Conservation (phyloP, 495 filamentous ascomycete species). For the Aspergillus sparsus region DNA sequence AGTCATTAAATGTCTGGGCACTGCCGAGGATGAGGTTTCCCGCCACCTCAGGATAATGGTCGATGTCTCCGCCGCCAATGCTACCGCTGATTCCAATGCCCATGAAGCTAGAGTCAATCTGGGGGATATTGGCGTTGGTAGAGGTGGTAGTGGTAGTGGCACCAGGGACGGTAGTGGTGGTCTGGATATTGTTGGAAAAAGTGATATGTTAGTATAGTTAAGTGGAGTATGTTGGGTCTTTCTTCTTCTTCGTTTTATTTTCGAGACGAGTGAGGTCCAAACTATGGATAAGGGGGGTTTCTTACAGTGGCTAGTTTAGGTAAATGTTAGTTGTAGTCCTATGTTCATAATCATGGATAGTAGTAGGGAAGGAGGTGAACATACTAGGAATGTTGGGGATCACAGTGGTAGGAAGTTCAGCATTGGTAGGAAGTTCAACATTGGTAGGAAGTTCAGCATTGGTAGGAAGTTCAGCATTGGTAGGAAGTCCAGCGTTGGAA, state of each 20-base stretch:
- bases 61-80: slow-evolving; percentile 8
- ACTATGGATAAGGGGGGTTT: not conserved
- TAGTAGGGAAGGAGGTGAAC: not conserved
- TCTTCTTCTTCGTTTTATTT: not conserved
- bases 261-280: not conserved
- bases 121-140: not conserved
- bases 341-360: no score
- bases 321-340: not conserved
- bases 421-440: not conserved
- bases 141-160: not conserved
- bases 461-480: not conserved
- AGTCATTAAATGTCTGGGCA: not conserved
- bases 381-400: not conserved
- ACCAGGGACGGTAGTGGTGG: no score
- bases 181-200: no score
- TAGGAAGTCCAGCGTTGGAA: not conserved
- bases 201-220: not conserved
- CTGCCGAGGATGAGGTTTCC: slow-evolving; percentile 8
- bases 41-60: slow-evolving; percentile 1
- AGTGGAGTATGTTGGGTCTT: not conserved
- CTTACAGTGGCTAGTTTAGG: slow-evolving; percentile 5
- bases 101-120: slow-evolving; percentile 15
- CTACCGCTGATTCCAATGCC: slow-evolving; percentile 1
- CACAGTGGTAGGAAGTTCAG: not conserved
- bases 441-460: not conserved